These are phyloP conservation scores for Diaporthe helianthi DNA, from an alignment of 2,329 filamentous ascomycete species.

Conservation along the genomic window DNA sequence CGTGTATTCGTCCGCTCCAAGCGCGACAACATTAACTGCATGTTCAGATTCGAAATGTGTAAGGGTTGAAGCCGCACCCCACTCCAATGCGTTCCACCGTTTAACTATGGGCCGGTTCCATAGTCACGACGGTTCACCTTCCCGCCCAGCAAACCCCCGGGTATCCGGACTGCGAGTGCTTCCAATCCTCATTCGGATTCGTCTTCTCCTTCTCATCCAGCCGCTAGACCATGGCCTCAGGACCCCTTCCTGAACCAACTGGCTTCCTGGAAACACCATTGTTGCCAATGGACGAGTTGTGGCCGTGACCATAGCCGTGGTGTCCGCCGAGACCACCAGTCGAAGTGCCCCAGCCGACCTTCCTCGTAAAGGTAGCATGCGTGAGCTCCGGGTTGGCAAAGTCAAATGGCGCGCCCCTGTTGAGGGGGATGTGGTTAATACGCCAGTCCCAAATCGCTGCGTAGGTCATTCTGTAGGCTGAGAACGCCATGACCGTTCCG, in stretches of 20 bases:
- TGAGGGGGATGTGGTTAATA: conserved; percentile 71
- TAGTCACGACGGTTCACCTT: too few species aligned
- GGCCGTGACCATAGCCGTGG: neutral
- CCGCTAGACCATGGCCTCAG: conserved; percentile 30
- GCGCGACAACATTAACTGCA: neutral
- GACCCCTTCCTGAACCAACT: conserved; percentile 1
- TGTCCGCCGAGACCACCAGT: neutral
- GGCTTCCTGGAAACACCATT: conserved; percentile 29
- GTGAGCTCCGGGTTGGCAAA: conserved; percentile 37
- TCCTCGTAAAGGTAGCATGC: conserved; percentile 39
- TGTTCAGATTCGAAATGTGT: neutral
- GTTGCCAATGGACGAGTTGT: conserved; percentile 10
- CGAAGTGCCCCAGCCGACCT: conserved; percentile 39
- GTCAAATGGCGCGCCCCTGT: conserved; percentile 45
- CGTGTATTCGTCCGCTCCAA: neutral
- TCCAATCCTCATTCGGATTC: neutral
- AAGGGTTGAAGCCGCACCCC: neutral
- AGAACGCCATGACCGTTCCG: conserved; percentile 68
- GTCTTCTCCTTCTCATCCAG: neutral
- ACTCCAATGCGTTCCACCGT: neutral
- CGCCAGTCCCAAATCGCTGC: conserved; percentile 74
- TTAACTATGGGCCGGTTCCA: neutral
- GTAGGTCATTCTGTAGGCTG: conserved; percentile 70
- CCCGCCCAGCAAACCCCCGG: neutral
- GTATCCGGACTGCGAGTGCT: too few species aligned